Evolutionary conservation across 2,329 filamentous ascomycete species (phyloP).

Genomic region (Chalaropsis ovoidea): DNA sequence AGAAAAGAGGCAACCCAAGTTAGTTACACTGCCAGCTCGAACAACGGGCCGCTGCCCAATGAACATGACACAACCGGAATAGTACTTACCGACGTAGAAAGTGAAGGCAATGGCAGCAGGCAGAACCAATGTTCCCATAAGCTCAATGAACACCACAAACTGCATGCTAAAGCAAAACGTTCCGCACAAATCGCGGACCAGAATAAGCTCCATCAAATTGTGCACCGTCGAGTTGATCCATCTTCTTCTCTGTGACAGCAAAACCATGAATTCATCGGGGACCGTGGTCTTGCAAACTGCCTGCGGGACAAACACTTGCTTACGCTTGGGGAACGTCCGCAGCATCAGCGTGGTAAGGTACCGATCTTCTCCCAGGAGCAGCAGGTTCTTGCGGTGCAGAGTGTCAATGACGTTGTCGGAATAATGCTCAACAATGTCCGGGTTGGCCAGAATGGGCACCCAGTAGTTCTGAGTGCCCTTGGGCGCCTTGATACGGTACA

Average conservation of each 20-base stretch:
- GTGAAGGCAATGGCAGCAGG: slow-evolving; percentile 96
- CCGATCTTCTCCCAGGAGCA: slow-evolving; percentile 85
- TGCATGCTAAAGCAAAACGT: slow-evolving; percentile 99
- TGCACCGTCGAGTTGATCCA: slow-evolving; percentile 99
- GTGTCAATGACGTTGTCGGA: slow-evolving; percentile 99
- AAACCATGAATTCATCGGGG: slow-evolving; percentile 80
- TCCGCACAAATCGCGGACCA: slow-evolving; percentile 91
- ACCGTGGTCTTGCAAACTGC: slow-evolving; percentile 98
- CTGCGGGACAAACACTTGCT: slow-evolving; percentile 96
- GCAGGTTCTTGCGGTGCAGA: slow-evolving; percentile 91
- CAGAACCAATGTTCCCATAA: slow-evolving; percentile 86
- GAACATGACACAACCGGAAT: too few species aligned
- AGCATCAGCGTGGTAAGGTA: slow-evolving; percentile 96
- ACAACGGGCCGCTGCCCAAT: slow-evolving; percentile 19
- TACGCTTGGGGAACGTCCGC: slow-evolving; percentile 96
- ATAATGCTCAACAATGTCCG: slow-evolving; percentile 97
- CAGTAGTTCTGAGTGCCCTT: slow-evolving; percentile 99
- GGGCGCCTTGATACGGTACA: slow-evolving; percentile 99
- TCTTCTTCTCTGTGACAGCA: slow-evolving; percentile 86
- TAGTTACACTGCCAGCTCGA: slow-evolving; percentile 15
- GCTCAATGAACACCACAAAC: slow-evolving; percentile 91
- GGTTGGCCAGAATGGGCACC: slow-evolving; percentile 97
- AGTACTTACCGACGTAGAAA: slow-evolving; percentile 73
- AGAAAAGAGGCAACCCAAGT: slow-evolving; percentile 9
- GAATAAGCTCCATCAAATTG: slow-evolving; percentile 93